These are phyloP conservation scores for Fraxinus quadrangulata DNA, from an alignment of 257 asterid species.

Conservation along the genomic window DNA sequence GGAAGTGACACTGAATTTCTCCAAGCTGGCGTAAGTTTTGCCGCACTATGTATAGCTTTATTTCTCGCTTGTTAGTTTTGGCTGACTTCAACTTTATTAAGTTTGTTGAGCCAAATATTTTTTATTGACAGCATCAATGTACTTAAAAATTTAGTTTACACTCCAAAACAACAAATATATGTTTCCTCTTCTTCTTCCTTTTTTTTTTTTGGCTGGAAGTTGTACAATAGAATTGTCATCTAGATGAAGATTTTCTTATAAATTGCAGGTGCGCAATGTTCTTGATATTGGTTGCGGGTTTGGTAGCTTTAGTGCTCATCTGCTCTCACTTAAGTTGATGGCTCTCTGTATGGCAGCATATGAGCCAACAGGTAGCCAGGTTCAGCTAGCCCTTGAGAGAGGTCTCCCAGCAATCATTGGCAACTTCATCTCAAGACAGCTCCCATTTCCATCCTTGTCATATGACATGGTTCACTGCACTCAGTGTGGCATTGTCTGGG, in stretches of 20 bases:
- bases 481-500: conserved; percentile 92
- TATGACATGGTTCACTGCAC: conserved; percentile 98
- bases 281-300: conserved; percentile 98
- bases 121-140: conserved; percentile 8
- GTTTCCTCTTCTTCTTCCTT: not conserved
- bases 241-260: conserved; percentile 29
- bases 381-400: conserved; percentile 95
- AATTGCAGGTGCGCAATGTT: conserved; percentile 75
- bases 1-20: conserved; percentile 77
- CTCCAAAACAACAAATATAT: conserved; percentile 25
- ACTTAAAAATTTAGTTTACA: conserved; percentile 13
- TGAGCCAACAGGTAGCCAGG: conserved; percentile 97
- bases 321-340: conserved; percentile 87
- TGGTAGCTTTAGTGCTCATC: conserved; percentile 95
- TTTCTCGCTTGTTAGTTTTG: not conserved
- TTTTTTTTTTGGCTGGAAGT: not conserved
- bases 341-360: conserved; percentile 91
- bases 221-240: not conserved
- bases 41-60: not conserved
- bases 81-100: conserved; percentile 6
- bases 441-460: conserved; percentile 90
- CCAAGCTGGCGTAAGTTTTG: conserved; percentile 81
- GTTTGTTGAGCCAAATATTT: conserved; percentile 5
- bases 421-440: conserved; percentile 74
- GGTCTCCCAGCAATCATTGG: conserved; percentile 98